A percentile compares a stretch with the other conserved stretches of the same genome.
These are phyloP conservation scores for Suillus plorans DNA, from an alignment of 768 basidiomycete genomes.

Conservation along the genomic window DNA sequence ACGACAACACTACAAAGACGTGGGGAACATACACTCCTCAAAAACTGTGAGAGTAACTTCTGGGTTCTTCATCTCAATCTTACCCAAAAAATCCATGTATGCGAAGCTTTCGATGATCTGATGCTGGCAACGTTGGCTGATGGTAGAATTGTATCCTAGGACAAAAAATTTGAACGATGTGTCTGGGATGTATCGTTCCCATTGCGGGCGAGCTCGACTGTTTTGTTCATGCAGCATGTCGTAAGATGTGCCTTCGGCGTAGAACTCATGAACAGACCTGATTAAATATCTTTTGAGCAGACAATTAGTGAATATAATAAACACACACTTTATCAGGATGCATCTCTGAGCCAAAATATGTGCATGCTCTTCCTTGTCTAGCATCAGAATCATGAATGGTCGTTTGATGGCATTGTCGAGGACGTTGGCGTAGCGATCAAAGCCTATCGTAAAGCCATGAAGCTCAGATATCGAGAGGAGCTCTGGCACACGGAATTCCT, in stretches of 20 bases:
- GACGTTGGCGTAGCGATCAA: conserved; percentile 41
- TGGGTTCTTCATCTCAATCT: conserved; percentile 79
- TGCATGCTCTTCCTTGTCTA: conserved; percentile 75
- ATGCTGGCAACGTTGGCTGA: conserved; percentile 64
- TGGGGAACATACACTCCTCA: conserved; percentile 75
- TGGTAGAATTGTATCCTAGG: conserved; percentile 70
- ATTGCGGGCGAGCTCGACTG: conserved; percentile 41
- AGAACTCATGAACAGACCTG: conserved; percentile 80
- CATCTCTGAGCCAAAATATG: conserved; percentile 71
- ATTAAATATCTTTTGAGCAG: not conserved
- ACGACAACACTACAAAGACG: not conserved
- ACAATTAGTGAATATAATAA: not conserved
- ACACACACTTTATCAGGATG: conserved; percentile 75
- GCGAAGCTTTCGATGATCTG: conserved; percentile 75
- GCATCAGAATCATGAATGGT: conserved; percentile 72
- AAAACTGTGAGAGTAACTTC: conserved; percentile 72
- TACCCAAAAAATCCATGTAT: conserved; percentile 82
- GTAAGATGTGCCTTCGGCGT: conserved; percentile 69
- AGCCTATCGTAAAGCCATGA: conserved; percentile 57
- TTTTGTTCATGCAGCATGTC: conserved; percentile 64
- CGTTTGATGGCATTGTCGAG: conserved; percentile 46
- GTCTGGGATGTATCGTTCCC: conserved; percentile 59
- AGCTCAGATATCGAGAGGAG: conserved; percentile 76
- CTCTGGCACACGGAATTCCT: conserved; percentile 83
- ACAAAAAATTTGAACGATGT: conserved; percentile 84